Percentiles rank a stretch among this genome's conserved stretches.
Conservation (phyloP, 2,329 filamentous ascomycete species). For the Didymella pinodella region DNA sequence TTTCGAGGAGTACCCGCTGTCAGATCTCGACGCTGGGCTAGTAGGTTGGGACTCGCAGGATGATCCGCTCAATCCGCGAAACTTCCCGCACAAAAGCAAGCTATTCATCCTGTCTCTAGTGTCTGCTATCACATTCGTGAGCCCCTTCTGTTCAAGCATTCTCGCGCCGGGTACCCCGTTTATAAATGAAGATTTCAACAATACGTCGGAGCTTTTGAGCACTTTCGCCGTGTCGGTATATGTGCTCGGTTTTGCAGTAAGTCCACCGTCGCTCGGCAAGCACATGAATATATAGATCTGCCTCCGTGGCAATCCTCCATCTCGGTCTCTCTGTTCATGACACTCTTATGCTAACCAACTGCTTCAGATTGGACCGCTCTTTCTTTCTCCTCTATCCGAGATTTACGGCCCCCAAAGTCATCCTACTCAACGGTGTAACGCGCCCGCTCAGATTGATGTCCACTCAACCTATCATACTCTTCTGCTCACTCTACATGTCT, state of each 20-base stretch:
- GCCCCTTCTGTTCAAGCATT: slow-evolving; percentile 48
- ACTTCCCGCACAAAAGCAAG: slow-evolving; percentile 40
- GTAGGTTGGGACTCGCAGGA: slow-evolving; percentile 49
- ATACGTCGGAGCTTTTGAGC: slow-evolving; percentile 41
- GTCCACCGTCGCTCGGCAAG: slow-evolving; percentile 1
- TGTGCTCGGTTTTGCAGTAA: slow-evolving; percentile 45
- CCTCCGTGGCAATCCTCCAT: background rate
- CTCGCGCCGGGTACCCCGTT: slow-evolving; percentile 46
- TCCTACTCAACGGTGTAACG: slow-evolving; percentile 47
- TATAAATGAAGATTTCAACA: slow-evolving; percentile 43
- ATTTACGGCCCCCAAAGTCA: slow-evolving; percentile 40
- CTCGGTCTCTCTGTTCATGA: background rate
- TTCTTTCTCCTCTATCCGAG: slow-evolving; percentile 47
- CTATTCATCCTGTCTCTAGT: slow-evolving; percentile 40
- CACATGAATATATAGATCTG: background rate
- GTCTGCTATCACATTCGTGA: slow-evolving; percentile 46
- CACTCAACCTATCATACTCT: slow-evolving; percentile 44
- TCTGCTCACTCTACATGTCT: slow-evolving; percentile 45
- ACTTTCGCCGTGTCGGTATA: slow-evolving; percentile 48
- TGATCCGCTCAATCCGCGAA: slow-evolving; percentile 46
- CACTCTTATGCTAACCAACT: slow-evolving; percentile 8
- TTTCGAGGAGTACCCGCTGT: slow-evolving; percentile 42
- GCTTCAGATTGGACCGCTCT: slow-evolving; percentile 39
- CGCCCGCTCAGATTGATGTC: slow-evolving; percentile 47
- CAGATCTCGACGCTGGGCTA: slow-evolving; percentile 44